Base-by-base conservation (phyloP, 768 basidiomycete genomes). In the Russula sp. region DNA sequence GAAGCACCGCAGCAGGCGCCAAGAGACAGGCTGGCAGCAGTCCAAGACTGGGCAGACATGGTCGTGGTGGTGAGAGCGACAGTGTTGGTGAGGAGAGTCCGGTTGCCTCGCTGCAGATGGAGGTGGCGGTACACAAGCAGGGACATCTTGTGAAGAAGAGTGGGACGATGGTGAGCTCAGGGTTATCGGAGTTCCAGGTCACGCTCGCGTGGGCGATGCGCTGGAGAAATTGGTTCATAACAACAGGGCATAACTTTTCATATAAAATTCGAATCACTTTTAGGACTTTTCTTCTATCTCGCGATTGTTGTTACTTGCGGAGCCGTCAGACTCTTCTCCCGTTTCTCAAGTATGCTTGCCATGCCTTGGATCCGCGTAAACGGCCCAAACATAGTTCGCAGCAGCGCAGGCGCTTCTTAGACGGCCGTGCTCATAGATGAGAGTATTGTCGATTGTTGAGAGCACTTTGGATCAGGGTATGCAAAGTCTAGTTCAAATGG, bases 81-180 rank as follows among this genome's bases (percentile, higher is more conserved):
- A 20, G 20, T 1, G 35, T 49, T 14, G 69, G 70, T 34, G 79
- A 76, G 13, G 69, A 69, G 36, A 78, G 76, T 63, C 76, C 74
- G 41, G 85, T 83, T 36, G 83, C 87, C 13, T 92, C 93, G 74
- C 79, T 77, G 71, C 82, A 93, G 36, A 98, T 98, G 95, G 84
- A 87, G 68, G 83, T 83, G 57, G 83, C 87, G 45, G 93, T 96
- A 35, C 83, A 94, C 47, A 79, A 81, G 13, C 91, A 92, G 70
- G 95, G 94, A 9, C 80, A 89, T 54, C 74, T 89, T 59, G 82
- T 84, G 58, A 95, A 88, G 78, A 86, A 86, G 72, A 83, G 83
- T 34, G 95, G 94, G 22, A 76, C 81, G 56, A 84, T 91, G 81
- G 76, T 83, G 64, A 83, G 83, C 65, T 82, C 78, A 56, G 86